phyloP scores from a whole-genome alignment of 306 rosid genomes.

The Lotus japonicus region DNA sequence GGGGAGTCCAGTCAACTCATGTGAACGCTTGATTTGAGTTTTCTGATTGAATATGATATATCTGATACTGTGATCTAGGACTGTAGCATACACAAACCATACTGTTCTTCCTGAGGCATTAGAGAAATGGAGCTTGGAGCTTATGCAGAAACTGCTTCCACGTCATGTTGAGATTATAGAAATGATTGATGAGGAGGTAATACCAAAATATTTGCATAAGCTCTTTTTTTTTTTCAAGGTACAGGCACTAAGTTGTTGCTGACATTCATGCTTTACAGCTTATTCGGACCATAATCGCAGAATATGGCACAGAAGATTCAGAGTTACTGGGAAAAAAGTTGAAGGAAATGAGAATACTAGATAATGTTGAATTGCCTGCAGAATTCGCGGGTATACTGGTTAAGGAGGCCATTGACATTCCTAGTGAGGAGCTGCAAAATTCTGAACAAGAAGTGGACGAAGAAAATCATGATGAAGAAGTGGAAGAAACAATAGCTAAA shows the following conservation, averaged over 20 bases:
- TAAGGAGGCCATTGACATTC: conserved; percentile 33
- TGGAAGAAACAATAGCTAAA: conserved; percentile 28
- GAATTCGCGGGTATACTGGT: conserved; percentile 53
- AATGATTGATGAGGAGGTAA: conserved; percentile 93
- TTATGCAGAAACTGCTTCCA: conserved; percentile 87
- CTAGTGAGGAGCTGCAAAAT: conserved; percentile 34
- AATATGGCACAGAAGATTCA: conserved; percentile 60
- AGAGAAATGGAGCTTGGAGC: conserved; percentile 95
- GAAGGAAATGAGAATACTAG: conserved; percentile 88
- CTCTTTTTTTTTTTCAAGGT: background rate
- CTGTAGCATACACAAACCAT: conserved; percentile 97
- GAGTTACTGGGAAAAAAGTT: conserved; percentile 61
- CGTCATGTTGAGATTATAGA: conserved; percentile 90
- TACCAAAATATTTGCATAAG: conserved; percentile 5
- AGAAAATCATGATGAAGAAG: conserved; percentile 9
- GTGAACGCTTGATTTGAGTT: conserved; percentile 8
- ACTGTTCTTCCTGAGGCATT: conserved; percentile 98
- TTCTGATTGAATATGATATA: conserved; percentile 18
- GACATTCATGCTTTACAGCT: conserved; percentile 55
- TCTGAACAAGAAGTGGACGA: conserved; percentile 34
- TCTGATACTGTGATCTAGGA: conserved; percentile 42
- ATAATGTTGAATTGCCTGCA: conserved; percentile 80
- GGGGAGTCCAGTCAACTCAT: background rate
- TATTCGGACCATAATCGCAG: conserved; percentile 54
- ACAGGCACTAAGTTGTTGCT: conserved; percentile 17